Base-by-base conservation (phyloP, 2,329 filamentous ascomycete species). In the Didymella keratinophila region DNA sequence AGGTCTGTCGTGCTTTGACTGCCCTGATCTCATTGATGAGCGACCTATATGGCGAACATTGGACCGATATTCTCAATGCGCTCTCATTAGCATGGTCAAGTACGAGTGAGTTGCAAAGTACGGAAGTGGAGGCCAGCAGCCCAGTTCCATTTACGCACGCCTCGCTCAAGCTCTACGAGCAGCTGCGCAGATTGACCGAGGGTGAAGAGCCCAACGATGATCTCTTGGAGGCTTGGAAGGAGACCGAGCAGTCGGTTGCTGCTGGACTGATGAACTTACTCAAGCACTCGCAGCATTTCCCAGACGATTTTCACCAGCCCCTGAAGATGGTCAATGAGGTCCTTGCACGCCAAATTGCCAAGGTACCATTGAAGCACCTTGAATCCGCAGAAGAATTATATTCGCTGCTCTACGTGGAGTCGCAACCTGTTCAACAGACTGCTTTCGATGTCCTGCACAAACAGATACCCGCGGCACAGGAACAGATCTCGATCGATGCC, bases 41-140 rank as follows among this genome's bases (percentile, higher is more conserved):
- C 58, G 89, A 93, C 45, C 87, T 97, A 1, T 97, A 97, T 68
- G 95, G 94, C 0, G 86, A 90, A 0, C 91, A 97, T 71, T 99
- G 95, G 95, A 84, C 88, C 49, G 71, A 79, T 14, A 71, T 80
- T 6, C 52, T 82, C 14, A 65, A 67, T 8, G 69, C 69, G 3
- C 52, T 82, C n/a, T 68, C 72, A 1, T 58, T 58, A 4, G 71
- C 71, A 20, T 82, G 80, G 79, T 57, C 62, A 10, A 53, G 60
- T 10, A 70, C 64, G 2, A 57, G 52, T 10, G 67, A 71, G 48
- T 49, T 76, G 7, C 67, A 72, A 44, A 62, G 69, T 32, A 67
- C 66, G 20, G 66, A 73, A 32, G 64, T 60, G 3, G 65, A 37
- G 23, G 46, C 56, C 9, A 66, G 43, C 43, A 73, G 71, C 42